Percentiles rank a stretch among this genome's conserved stretches.
These are phyloP conservation scores for Tulasnella sp. DNA, from an alignment of 768 basidiomycete species.

Conservation along the genomic window DNA sequence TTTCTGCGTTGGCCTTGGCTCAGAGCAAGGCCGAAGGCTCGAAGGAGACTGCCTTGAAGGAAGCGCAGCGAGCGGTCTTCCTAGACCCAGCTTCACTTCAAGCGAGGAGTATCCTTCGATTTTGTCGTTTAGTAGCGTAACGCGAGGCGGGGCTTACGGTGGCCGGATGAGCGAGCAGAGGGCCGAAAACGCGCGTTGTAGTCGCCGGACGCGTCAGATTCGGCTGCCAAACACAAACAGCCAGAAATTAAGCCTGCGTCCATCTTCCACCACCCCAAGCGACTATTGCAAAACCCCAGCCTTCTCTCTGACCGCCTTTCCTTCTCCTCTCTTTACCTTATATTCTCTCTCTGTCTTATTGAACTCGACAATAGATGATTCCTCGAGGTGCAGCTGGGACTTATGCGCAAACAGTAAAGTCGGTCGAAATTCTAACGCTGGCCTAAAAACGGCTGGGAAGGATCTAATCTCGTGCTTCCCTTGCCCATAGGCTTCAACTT, in stretches of 20 bases:
- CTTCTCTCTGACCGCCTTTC: neutral
- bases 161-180: neutral
- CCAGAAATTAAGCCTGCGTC: neutral
- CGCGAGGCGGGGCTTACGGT: neutral
- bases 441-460: neutral
- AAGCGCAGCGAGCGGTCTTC: slow-evolving; percentile 6
- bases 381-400: neutral
- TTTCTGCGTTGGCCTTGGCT: neutral
- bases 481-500: neutral
- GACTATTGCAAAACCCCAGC: neutral
- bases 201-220: slow-evolving; percentile 1
- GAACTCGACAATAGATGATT: slow-evolving; percentile 1
- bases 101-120: neutral
- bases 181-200: neutral
- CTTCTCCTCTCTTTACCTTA: neutral
- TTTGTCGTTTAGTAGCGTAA: neutral
- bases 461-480: neutral
- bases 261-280: neutral
- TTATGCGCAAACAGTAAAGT: neutral
- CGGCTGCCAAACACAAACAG: neutral
- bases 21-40: neutral
- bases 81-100: neutral
- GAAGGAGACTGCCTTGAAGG: neutral
- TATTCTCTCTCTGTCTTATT: neutral
- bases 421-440: slow-evolving; percentile 5